Conservation (phyloP, 2,329 filamentous ascomycete species). For the Penicillium vulpinum region DNA sequence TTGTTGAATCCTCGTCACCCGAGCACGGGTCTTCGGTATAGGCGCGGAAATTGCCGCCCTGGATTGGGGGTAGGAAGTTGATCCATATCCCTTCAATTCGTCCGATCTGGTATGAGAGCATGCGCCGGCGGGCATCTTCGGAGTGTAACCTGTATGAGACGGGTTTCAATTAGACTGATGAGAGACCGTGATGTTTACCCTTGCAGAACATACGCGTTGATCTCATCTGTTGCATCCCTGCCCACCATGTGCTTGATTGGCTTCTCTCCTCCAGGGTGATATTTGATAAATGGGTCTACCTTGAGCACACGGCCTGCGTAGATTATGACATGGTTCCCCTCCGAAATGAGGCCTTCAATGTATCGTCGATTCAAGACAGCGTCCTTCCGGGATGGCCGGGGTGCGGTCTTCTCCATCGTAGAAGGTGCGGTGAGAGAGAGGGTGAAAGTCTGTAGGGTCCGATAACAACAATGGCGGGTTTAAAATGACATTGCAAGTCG, state of each 20-base stretch:
- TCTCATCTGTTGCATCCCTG: conserved; percentile 90
- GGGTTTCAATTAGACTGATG: conserved; percentile 15
- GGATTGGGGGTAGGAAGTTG: conserved; percentile 89
- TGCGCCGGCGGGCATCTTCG: conserved; percentile 68
- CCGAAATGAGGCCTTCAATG: conserved; percentile 80
- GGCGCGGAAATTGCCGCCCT: conserved; percentile 75
- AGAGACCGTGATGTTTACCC: conserved; percentile 9
- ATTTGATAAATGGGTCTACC: conserved; percentile 82
- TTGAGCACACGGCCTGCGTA: conserved; percentile 79
- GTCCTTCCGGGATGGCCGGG: conserved; percentile 44
- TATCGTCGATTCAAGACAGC: conserved; percentile 60
- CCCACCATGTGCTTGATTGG: conserved; percentile 92
- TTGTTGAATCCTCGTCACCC: conserved; percentile 36
- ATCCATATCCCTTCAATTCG: conserved; percentile 76
- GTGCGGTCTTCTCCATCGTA: conserved; percentile 22
- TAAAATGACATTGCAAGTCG: conserved; percentile 3
- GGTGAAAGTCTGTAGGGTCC: not conserved
- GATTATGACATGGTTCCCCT: conserved; percentile 77
- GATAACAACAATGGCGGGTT: not conserved
- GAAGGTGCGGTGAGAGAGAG: conserved; percentile 6
- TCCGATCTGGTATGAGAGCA: conserved; percentile 82
- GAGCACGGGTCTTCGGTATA: conserved; percentile 49
- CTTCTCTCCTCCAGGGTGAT: conserved; percentile 89
- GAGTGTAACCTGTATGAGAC: conserved; percentile 71
- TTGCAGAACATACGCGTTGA: conserved; percentile 69